Evolutionary conservation across 176 grass and related monocot species (phyloP), one percentile per base, ranked within the genome.

Genomic region (Carex parvula): DNA sequence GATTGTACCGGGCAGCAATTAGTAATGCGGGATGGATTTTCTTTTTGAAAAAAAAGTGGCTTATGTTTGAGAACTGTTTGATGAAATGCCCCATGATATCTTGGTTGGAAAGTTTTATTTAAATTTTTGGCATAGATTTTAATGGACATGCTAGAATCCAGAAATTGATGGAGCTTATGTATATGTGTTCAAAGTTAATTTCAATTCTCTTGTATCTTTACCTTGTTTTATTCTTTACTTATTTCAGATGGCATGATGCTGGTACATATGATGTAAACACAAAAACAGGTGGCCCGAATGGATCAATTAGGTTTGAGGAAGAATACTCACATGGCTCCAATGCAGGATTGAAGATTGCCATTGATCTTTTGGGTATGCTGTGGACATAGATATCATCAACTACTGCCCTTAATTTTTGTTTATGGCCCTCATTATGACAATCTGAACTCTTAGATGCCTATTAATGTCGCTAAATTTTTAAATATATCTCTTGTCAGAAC

Each of bases 211-310:
- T 61, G 4, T 21, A 63, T 63, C 32, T 9, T 53, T 61, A 15
- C 12, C 10, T 32, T 61, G 33, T 60, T 11, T 56, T 61, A n/a
- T 83, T 6, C 61, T 67, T 67, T 89, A 64, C 85, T 9, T 67
- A 14, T 87, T 85, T 83, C 85, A 98, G 96, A 89, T 98, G 96
- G 96, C 96, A 98, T 85, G 96, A 98, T 89, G 96, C 96, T 87
- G 96, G 96, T 52, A 98, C 96, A 11, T 98, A 89, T 21, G 96
- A 98, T 58, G 93, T 89, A 21, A 89, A 81, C 35, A 90, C 96
- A 42, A 95, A 93, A 79, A 95, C 91, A 26, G 96, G 96, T 61
- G 96, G 96, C 0, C 91, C 96, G 35, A 98, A 98, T 93, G 96
- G 96, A 81, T 98, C 96, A 0, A 95, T 98, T 88, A 98, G 93